Percentiles rank a stretch among this genome's conserved stretches.
Evolutionary conservation across 352 stramenopile genomes (phyloP).

Genomic region (Globisporangium polare): DNA sequence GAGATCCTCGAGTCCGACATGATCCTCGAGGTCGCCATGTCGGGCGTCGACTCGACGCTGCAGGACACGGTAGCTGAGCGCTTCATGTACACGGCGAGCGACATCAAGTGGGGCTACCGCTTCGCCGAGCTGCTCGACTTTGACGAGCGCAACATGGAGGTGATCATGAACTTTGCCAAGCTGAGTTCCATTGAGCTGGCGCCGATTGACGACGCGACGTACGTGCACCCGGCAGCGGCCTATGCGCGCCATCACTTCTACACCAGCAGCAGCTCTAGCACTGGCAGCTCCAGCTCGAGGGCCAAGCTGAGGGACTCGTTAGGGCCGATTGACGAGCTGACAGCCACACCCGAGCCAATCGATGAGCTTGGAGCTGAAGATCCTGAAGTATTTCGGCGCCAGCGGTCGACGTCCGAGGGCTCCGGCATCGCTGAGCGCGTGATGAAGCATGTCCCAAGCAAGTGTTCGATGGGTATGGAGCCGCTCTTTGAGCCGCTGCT

Average conservation of each 20-base stretch:
- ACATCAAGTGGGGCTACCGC: conserved; percentile 65
- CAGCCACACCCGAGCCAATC: conserved; percentile 4
- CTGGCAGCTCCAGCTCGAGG: conserved; percentile 8
- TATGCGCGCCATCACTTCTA: background rate
- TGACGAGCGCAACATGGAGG: conserved; percentile 51
- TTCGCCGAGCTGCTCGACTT: conserved; percentile 77
- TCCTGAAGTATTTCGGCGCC: conserved; percentile 12
- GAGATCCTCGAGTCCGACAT: conserved; percentile 66
- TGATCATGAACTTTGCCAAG: conserved; percentile 81
- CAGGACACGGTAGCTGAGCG: conserved; percentile 79
- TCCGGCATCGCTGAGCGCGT: conserved; percentile 13
- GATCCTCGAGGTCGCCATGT: conserved; percentile 73
- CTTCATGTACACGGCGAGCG: conserved; percentile 66
- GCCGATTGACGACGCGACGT: conserved; percentile 43
- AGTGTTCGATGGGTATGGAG: conserved; percentile 61
- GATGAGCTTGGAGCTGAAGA: conserved; percentile 10
- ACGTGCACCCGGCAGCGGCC: conserved; percentile 28
- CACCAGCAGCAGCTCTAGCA: background rate
- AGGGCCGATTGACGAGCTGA: background rate
- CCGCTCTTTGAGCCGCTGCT: conserved; percentile 74
- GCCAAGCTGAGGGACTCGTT: background rate
- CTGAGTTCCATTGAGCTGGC: conserved; percentile 56
- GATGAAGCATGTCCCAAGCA: conserved; percentile 20
- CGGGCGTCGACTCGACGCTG: conserved; percentile 77
- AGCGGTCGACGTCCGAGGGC: conserved; percentile 14